Evolutionary conservation across 768 basidiomycete genomes (phyloP).

Genomic region (Mycena crocata): DNA sequence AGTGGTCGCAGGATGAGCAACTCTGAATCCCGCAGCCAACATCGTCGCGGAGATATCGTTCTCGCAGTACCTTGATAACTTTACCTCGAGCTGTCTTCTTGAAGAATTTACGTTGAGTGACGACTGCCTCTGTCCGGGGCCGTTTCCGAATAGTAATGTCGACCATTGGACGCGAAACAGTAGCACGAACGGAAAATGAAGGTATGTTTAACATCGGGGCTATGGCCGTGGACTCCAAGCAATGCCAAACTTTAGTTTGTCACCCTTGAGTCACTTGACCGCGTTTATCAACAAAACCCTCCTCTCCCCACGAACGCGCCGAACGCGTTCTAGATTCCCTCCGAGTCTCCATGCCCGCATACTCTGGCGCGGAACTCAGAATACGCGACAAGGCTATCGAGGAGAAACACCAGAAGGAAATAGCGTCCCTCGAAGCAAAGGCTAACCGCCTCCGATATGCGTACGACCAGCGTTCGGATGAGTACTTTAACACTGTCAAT

Average conservation of each 20-base stretch:
- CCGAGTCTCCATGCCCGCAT: slow-evolving; percentile 29
- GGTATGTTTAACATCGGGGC: too few relatives aligned
- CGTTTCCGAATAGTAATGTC: slow-evolving; percentile 82
- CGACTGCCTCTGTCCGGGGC: slow-evolving; percentile 73
- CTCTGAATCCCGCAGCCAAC: slow-evolving; percentile 85
- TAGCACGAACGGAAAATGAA: too few relatives aligned
- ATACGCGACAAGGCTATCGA: slow-evolving; percentile 52
- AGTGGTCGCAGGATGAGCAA: slow-evolving; percentile 71
- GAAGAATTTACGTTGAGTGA: slow-evolving; percentile 92
- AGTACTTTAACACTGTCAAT: slow-evolving; percentile 52
- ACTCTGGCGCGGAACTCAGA: slow-evolving; percentile 47
- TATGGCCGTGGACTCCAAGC: neutral
- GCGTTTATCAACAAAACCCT: slow-evolving; percentile 16
- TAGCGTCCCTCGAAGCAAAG: slow-evolving; percentile 44
- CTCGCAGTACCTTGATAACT: slow-evolving; percentile 94
- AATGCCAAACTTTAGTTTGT: neutral
- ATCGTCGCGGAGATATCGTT: slow-evolving; percentile 94
- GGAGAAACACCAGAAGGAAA: slow-evolving; percentile 48
- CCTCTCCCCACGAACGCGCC: slow-evolving; percentile 17
- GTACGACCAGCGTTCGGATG: slow-evolving; percentile 50
- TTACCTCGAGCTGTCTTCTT: slow-evolving; percentile 96
- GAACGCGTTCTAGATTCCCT: slow-evolving; percentile 4
- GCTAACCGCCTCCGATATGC: slow-evolving; percentile 46
- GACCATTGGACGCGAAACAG: slow-evolving; percentile 41
- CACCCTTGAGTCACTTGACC: slow-evolving; percentile 7